Evolutionary conservation across 768 basidiomycete genomes (phyloP), one percentile per base, ranked within the genome.

Genomic region (Kwoniella mangroviensis): DNA sequence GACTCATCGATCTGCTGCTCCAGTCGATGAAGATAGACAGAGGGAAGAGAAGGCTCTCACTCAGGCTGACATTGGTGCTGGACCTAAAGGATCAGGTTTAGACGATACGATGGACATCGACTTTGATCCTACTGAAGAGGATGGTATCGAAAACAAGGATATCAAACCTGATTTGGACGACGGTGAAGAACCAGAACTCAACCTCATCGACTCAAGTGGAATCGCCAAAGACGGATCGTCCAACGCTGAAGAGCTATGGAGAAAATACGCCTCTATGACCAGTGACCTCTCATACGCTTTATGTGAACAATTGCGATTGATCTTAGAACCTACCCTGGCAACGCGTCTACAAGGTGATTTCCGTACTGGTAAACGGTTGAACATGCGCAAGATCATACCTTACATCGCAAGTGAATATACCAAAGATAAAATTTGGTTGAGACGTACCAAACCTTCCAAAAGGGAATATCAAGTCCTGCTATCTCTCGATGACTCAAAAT

Each of bases 401-500:
- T 98, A 96, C 86, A 95, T 99, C 70, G 96, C 97, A 43, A 93
- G 91, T 84, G 97, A 99, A 84, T 99, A 93, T 86, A 98, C 95
- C 62, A 98, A 98, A 83, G 96, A 99, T 87, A 95, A 95, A 84
- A 98, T 98, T 73, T 99, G 97, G 97, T 86, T 98, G 43, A 90
- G 96, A 26, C 88, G 97, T 22, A 97, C 95, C 3, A 90, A 91
- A 60, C 96, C 97, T 5, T 94, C 92, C 80, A 90, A 92, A 77
- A 88, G 97, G 58, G 95, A 97, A 80, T 98, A 98, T 83, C 96
- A 99, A 79, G 89, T 99, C 2, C 88, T 98, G 51, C 87, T 99
- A 67, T 91, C 94, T 11, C 88, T 99, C 59, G 97, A 98, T 79
- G 97, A 98, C 85, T 98, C 94, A 3, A 90, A 91, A 42, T 97